phyloP scores from a whole-genome alignment of 805 yeast species.

The Lipomyces mesembrius region DNA sequence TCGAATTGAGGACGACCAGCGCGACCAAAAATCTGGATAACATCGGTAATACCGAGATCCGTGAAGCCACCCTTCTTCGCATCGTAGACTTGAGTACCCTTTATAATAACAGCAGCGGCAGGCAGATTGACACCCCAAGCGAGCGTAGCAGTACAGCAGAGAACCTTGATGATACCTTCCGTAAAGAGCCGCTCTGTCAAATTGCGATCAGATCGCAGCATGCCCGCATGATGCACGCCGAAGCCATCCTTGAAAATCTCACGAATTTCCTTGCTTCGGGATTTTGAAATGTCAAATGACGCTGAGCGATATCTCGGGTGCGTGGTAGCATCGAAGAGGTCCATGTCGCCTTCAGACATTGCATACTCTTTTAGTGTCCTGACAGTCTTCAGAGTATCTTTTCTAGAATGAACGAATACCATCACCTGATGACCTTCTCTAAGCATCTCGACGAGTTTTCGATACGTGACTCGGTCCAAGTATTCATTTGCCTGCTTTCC shows the following conservation, averaged over 20 bases:
- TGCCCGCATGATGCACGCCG: slow-evolving; percentile 97
- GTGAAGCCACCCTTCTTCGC: slow-evolving; percentile 92
- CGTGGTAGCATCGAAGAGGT: slow-evolving; percentile 51
- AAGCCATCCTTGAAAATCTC: slow-evolving; percentile 83
- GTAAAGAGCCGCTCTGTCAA: slow-evolving; percentile 85
- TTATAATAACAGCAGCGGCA: slow-evolving; percentile 94
- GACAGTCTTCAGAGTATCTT: slow-evolving; percentile 87
- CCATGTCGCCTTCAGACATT: slow-evolving; percentile 59
- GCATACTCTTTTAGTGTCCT: slow-evolving; percentile 72
- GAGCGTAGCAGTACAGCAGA: slow-evolving; percentile 94
- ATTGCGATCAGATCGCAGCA: slow-evolving; percentile 88
- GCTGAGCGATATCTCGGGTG: slow-evolving; percentile 48
- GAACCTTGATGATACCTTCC: slow-evolving; percentile 81
- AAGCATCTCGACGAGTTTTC: slow-evolving; percentile 70
- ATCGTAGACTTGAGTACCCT: slow-evolving; percentile 96
- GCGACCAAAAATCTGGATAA: slow-evolving; percentile 96
- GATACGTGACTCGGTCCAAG: slow-evolving; percentile 75
- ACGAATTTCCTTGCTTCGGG: slow-evolving; percentile 74
- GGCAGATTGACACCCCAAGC: slow-evolving; percentile 99
- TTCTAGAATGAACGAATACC: slow-evolving; percentile 95
- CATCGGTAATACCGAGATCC: slow-evolving; percentile 94
- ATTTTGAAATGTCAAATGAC: slow-evolving; percentile 66
- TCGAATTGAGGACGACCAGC: slow-evolving; percentile 99
- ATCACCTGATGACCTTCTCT: slow-evolving; percentile 71
- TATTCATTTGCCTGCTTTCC: slow-evolving; percentile 58